Percentiles rank a stretch among this genome's conserved stretches.
These are phyloP conservation scores for Corinectria fuckeliana DNA, from an alignment of 2,329 filamentous ascomycete genomes.

Conservation along the genomic window DNA sequence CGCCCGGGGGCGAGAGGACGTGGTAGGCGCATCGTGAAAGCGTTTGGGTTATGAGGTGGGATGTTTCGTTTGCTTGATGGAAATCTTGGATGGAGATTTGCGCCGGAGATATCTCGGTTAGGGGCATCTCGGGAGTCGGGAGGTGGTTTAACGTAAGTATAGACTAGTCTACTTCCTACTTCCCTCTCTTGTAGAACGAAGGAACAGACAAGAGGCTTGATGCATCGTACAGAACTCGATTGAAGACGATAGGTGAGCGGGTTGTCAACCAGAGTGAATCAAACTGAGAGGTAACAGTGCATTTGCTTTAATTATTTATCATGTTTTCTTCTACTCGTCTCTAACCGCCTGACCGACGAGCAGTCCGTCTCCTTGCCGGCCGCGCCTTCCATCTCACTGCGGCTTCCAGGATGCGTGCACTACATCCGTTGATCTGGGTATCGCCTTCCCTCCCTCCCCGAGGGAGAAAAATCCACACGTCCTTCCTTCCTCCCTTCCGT, in stretches of 20 bases:
- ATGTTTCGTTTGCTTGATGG: slow-evolving; percentile 23
- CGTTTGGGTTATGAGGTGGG: slow-evolving; percentile 1
- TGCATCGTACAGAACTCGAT: no score
- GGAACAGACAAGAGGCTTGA: no score
- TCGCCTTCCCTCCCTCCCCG: slow-evolving; percentile 35
- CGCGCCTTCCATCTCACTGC: slow-evolving; percentile 12
- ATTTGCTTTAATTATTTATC: background rate
- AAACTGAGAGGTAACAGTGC: background rate
- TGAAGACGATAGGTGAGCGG: no score
- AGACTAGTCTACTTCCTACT: no score
- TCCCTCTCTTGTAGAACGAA: no score
- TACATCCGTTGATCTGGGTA: slow-evolving; percentile 34
- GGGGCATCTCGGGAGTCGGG: background rate
- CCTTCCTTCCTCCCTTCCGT: slow-evolving; percentile 11
- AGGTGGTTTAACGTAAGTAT: background rate
- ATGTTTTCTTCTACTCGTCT: slow-evolving; percentile 9
- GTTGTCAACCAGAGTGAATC: no score
- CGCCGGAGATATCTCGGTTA: slow-evolving; percentile 36
- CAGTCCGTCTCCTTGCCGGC: slow-evolving; percentile 2
- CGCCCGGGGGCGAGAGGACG: slow-evolving; percentile 9
- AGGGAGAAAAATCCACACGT: slow-evolving; percentile 27
- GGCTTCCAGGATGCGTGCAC: slow-evolving; percentile 16
- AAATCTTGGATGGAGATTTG: slow-evolving; percentile 26
- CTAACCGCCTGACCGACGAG: slow-evolving; percentile 9
- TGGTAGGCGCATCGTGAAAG: slow-evolving; percentile 24